phyloP scores from a whole-genome alignment of 2,329 filamentous ascomycete genomes.

The Scedosporium apiospermum region DNA sequence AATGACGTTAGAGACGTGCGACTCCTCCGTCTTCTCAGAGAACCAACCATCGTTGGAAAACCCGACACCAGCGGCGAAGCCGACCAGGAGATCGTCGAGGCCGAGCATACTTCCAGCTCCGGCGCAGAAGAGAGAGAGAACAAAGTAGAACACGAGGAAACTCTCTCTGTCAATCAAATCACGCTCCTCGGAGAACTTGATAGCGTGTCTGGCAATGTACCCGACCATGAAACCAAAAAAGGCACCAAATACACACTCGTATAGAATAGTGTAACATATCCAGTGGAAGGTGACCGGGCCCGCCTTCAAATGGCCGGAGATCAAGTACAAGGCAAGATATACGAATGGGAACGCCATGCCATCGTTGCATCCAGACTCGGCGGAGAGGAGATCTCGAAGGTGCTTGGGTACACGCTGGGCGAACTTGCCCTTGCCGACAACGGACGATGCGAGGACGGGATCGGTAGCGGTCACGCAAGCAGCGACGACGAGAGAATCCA shows the following conservation, averaged over 20 bases:
- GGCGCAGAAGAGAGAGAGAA: slow-evolving; percentile 88
- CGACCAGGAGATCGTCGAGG: slow-evolving; percentile 86
- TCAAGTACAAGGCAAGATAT: slow-evolving; percentile 83
- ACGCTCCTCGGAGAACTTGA: slow-evolving; percentile 75
- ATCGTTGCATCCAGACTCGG: slow-evolving; percentile 97
- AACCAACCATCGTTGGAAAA: slow-evolving; percentile 99
- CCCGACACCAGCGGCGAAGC: slow-evolving; percentile 91
- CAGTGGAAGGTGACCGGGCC: slow-evolving; percentile 70
- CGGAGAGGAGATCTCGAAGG: slow-evolving; percentile 86
- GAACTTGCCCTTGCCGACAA: slow-evolving; percentile 98
- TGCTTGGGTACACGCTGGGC: slow-evolving; percentile 96
- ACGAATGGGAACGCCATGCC: slow-evolving; percentile 99
- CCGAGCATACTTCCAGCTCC: slow-evolving; percentile 87
- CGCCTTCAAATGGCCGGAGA: slow-evolving; percentile 66
- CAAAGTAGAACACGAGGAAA: slow-evolving; percentile 97
- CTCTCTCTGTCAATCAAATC: slow-evolving; percentile 92
- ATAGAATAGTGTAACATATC: slow-evolving; percentile 81
- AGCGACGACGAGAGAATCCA: slow-evolving; percentile 77
- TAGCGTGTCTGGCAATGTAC: slow-evolving; percentile 82
- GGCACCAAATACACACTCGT: slow-evolving; percentile 91
- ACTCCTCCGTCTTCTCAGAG: slow-evolving; percentile 93
- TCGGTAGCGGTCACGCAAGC: slow-evolving; percentile 97
- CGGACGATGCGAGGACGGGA: slow-evolving; percentile 91
- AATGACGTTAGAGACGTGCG: slow-evolving; percentile 98
- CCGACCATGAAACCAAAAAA: slow-evolving; percentile 81